Conservation (phyloP, 805 yeast species). For the baker's yeast (Saccharomyces cerevisiae) region DNA sequence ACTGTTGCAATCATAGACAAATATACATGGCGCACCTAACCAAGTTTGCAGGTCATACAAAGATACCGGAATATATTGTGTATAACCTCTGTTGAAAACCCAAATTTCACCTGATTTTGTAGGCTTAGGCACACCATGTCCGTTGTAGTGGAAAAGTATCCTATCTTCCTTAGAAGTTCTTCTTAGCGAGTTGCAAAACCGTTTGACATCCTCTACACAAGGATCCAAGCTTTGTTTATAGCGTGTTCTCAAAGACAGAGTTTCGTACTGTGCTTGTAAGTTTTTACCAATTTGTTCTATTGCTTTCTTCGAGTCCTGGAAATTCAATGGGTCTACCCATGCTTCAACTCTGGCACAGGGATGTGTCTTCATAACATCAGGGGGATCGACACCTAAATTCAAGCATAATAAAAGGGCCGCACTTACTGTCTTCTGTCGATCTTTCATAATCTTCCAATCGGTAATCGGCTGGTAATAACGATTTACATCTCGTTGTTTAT, state of each 20-base stretch:
- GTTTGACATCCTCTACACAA: slow-evolving; percentile 87
- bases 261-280: slow-evolving; percentile 82
- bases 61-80: slow-evolving; percentile 94
- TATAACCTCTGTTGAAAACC: slow-evolving; percentile 95
- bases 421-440: slow-evolving; percentile 83
- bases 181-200: slow-evolving; percentile 82
- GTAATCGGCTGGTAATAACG: slow-evolving; percentile 57
- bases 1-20: slow-evolving; percentile 87
- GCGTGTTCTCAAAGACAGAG: slow-evolving; percentile 75
- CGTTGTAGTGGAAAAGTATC: slow-evolving; percentile 88
- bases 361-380: slow-evolving; percentile 85
- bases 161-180: slow-evolving; percentile 91
- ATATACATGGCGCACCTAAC: slow-evolving; percentile 96
- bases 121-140: slow-evolving; percentile 98
- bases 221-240: slow-evolving; percentile 91
- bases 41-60: slow-evolving; percentile 92
- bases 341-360: slow-evolving; percentile 90
- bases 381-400: slow-evolving; percentile 94
- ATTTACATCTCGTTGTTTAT: slow-evolving; percentile 37
- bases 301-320: slow-evolving; percentile 81
- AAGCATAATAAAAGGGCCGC: slow-evolving; percentile 89
- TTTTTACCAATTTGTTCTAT: slow-evolving; percentile 84
- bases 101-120: slow-evolving; percentile 94
- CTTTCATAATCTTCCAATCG: slow-evolving; percentile 89
- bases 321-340: slow-evolving; percentile 82